A percentile compares a stretch with the other conserved stretches of the same genome.
Conservation (phyloP, 805 yeast genomes). For the Kuraishia hungarica region DNA sequence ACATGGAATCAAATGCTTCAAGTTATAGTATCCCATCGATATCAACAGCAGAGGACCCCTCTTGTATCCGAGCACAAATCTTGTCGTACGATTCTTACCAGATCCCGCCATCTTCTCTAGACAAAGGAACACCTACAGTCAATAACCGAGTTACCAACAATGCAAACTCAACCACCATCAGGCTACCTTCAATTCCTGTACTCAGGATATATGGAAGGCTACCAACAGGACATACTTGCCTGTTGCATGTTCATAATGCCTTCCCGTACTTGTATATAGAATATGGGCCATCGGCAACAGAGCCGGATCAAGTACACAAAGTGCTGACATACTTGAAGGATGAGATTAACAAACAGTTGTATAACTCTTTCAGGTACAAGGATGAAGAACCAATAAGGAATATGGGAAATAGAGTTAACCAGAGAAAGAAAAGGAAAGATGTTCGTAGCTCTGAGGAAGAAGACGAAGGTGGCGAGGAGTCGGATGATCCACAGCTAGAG, state of each 20-base stretch:
- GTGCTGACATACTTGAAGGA: conserved; percentile 30
- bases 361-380: conserved; percentile 25
- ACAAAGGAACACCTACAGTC: conserved; percentile 29
- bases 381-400: conserved; percentile 4
- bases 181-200: conserved; percentile 54
- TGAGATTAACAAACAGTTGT: conserved; percentile 35
- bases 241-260: conserved; percentile 75
- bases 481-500: conserved; percentile 9
- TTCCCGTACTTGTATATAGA: conserved; percentile 75
- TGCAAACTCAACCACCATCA: neutral
- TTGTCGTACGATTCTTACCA: conserved; percentile 62
- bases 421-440: conserved; percentile 4
- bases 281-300: conserved; percentile 33
- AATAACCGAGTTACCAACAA: conserved; percentile 10
- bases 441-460: conserved; percentile 5
- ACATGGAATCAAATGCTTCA: neutral
- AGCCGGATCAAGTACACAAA: conserved; percentile 15
- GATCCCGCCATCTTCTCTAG: conserved; percentile 43
- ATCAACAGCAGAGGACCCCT: neutral
- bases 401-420: conserved; percentile 5
- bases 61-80: conserved; percentile 36
- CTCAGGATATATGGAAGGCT: conserved; percentile 70
- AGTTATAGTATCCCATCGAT: neutral
- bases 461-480: conserved; percentile 9
- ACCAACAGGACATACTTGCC: conserved; percentile 47